Evolutionary conservation across 352 stramenopile genomes (phyloP).

Genomic region (Discostella stelligera): DNA sequence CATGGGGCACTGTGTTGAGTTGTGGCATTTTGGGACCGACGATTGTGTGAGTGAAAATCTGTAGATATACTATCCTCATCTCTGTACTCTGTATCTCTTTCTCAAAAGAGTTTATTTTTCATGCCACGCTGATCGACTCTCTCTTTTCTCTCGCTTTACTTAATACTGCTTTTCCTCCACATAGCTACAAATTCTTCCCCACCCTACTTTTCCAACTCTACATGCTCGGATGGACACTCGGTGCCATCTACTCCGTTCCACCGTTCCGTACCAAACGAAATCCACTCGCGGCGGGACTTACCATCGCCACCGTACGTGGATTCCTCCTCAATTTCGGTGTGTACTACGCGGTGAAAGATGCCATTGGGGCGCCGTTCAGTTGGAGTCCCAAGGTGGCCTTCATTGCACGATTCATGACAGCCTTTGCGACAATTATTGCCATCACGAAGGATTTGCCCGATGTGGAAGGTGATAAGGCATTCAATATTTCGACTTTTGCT

Average conservation of each 20-base stretch:
- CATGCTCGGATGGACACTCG: slow-evolving; percentile 81
- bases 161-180: neutral
- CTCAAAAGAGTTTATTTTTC: neutral
- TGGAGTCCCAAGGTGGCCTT: slow-evolving; percentile 87
- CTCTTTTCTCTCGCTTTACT: neutral
- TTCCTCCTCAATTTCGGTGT: slow-evolving; percentile 89
- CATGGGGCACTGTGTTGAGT: slow-evolving; percentile 76
- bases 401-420: slow-evolving; percentile 86
- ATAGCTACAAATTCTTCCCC: slow-evolving; percentile 77
- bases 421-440: slow-evolving; percentile 86
- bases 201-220: slow-evolving; percentile 84
- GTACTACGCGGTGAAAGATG: slow-evolving; percentile 87
- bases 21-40: slow-evolving; percentile 68
- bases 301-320: slow-evolving; percentile 84
- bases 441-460: slow-evolving; percentile 88
- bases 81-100: no score
- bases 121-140: neutral
- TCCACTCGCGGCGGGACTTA: slow-evolving; percentile 81
- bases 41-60: slow-evolving; percentile 74
- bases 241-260: slow-evolving; percentile 84
- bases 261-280: slow-evolving; percentile 84
- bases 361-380: slow-evolving; percentile 77
- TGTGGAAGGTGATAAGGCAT: slow-evolving; percentile 84
- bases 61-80: no score
- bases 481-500: slow-evolving; percentile 85